A percentile compares a stretch with the other conserved stretches of the same genome.
phyloP scores from a whole-genome alignment of 2,329 filamentous ascomycete genomes.

The Fusarium euwallaceae region DNA sequence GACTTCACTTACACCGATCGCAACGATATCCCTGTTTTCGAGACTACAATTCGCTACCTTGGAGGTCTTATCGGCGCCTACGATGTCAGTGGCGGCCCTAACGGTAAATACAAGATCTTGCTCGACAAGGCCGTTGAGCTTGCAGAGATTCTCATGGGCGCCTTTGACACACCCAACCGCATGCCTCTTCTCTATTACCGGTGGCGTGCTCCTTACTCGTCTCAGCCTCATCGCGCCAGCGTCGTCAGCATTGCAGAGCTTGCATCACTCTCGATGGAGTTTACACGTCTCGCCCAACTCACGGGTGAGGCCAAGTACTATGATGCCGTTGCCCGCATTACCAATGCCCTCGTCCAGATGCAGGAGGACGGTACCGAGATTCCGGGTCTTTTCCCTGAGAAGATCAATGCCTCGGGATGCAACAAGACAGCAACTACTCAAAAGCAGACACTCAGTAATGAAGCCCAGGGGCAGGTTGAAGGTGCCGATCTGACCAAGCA shows the following conservation, averaged over 20 bases:
- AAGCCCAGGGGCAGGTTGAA: conserved; percentile 54
- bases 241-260: conserved; percentile 76
- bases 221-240: conserved; percentile 73
- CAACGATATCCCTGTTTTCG: conserved; percentile 86
- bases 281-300: conserved; percentile 88
- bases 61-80: conserved; percentile 89
- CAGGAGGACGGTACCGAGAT: conserved; percentile 78
- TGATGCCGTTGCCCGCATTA: conserved; percentile 89
- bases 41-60: conserved; percentile 91
- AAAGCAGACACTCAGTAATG: conserved; percentile 48
- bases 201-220: conserved; percentile 77
- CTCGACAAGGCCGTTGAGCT: conserved; percentile 84
- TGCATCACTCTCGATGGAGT: conserved; percentile 87
- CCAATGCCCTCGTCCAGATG: conserved; percentile 80
- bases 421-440: conserved; percentile 64
- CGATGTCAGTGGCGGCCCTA: conserved; percentile 78
- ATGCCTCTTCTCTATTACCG: conserved; percentile 88
- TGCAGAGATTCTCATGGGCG: conserved; percentile 82
- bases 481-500: conserved; percentile 47
- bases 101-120: conserved; percentile 72
- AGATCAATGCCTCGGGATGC: conserved; percentile 84
- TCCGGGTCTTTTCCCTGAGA: conserved; percentile 84
- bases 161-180: conserved; percentile 92
- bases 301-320: conserved; percentile 88
- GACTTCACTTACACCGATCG: conserved; percentile 83